These are phyloP conservation scores for Aureobasidium subglaciale DNA, from an alignment of 2,329 filamentous ascomycete species.

Conservation along the genomic window DNA sequence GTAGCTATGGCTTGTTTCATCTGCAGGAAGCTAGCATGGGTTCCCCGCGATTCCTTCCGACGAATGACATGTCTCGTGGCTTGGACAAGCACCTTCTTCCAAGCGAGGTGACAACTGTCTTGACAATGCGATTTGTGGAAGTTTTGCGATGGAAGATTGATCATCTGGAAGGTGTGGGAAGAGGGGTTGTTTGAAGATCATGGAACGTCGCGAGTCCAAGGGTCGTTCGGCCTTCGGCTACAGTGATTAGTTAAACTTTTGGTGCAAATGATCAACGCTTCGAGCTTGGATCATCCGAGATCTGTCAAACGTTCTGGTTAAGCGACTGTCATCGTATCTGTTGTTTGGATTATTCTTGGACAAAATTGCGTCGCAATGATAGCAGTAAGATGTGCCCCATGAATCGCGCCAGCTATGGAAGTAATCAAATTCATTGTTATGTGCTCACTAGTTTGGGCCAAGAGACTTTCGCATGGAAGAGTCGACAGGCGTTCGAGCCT, in stretches of 20 bases:
- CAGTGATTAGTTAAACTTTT: neutral
- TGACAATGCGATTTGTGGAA: constrained; percentile 10
- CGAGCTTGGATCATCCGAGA: neutral
- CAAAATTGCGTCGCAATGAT: too few relatives aligned
- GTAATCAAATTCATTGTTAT: neutral
- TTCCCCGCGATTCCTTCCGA: neutral
- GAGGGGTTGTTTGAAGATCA: neutral
- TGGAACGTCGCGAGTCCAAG: neutral
- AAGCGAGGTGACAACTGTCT: neutral
- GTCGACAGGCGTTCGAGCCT: neutral
- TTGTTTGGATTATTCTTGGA: neutral
- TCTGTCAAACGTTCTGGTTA: neutral
- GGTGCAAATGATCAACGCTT: neutral
- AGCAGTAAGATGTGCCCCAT: too few relatives aligned
- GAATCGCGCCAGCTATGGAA: neutral
- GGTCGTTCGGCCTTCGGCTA: neutral
- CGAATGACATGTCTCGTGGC: neutral
- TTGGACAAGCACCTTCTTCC: neutral
- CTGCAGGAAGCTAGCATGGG: constrained; percentile 7
- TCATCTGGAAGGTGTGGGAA: neutral
- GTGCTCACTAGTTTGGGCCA: neutral
- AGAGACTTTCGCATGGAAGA: neutral
- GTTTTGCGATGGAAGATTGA: neutral
- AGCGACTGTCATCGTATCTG: neutral
- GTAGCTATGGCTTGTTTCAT: constrained; percentile 9